Base-by-base conservation (phyloP, 169 alveolate genomes). In the Besnoitia besnoiti region DNA sequence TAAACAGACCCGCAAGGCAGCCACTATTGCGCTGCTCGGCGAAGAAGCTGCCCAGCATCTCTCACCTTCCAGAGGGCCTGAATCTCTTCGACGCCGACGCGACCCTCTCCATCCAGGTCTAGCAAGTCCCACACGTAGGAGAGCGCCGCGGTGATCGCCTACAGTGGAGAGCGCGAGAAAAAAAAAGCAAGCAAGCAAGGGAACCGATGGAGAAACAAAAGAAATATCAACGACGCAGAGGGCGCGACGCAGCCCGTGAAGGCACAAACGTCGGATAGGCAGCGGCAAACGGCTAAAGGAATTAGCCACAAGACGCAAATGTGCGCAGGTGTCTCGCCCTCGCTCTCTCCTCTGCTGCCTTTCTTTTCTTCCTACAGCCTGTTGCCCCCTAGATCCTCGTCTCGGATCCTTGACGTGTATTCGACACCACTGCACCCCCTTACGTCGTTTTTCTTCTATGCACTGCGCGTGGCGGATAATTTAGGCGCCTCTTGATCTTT, bases 31-130 rank as follows among this genome's bases (percentile, higher is more conserved):
- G n/a, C n/a, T n/a, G n/a, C n/a, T n/a, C n/a, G n/a, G n/a, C n/a
- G n/a, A n/a, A n/a, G n/a, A n/a, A n/a, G n/a, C n/a, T n/a, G n/a
- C n/a, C n/a, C n/a, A n/a, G n/a, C n/a, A n/a, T n/a, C n/a, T n/a
- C 67, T 37, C n/a, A n/a, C 82, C 82, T 73, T 73, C 82, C 82
- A 73, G 82, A 73, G 46, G n/a, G 14, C 16, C 27, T 37, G 82
- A 73, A 73, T 8, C 39, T 73, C 82, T 0, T 24, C 5, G 8
- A 73, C 47, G 14, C 82, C 82, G 44, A 73, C 46, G 21, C 10
- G 0, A 10, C 82, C 82, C 46, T 73, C n/a, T 73, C 46, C 47
- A 1, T 73, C 82, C 5, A 73, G 24, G 46, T 73, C 82, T 7
- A 73, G 82, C 39, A 73, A 37, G 39, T 73, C n/a, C 82, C 82